These are phyloP conservation scores for Termitomyces sp. DNA, from an alignment of 1,284 basidiomycete genomes.

Conservation along the genomic window DNA sequence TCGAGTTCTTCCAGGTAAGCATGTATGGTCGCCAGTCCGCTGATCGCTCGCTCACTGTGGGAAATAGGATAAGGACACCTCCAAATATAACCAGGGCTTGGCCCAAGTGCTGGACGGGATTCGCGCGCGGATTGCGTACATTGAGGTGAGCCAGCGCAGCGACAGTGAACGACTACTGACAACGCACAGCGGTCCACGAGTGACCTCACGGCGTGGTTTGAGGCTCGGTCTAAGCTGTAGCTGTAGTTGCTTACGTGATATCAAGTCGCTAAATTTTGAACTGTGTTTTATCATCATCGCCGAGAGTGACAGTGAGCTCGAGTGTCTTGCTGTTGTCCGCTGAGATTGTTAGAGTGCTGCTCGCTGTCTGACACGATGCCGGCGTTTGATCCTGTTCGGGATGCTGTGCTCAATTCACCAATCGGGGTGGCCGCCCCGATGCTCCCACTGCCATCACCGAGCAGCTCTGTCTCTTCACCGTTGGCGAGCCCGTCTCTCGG, in stretches of 20 bases:
- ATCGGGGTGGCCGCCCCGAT: conserved; percentile 23
- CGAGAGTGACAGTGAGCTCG: conserved; percentile 16
- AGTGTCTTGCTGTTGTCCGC: conserved; percentile 7
- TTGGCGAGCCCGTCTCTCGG: conserved; percentile 41
- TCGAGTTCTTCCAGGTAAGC: conserved; percentile 63
- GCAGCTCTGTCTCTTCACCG: conserved; percentile 25
- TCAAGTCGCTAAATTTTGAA: conserved; percentile 16
- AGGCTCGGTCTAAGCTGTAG: conserved; percentile 14
- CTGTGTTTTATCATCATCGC: conserved; percentile 18
- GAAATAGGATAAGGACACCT: conserved; percentile 54
- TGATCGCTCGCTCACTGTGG: conserved; percentile 13
- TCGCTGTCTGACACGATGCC: conserved; percentile 44
- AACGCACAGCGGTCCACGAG: conserved; percentile 16
- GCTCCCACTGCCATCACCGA: conserved; percentile 20
- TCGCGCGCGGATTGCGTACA: conserved; percentile 50
- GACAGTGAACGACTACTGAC: conserved; percentile 1
- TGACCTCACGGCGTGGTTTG: conserved; percentile 18
- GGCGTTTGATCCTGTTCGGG: conserved; percentile 78
- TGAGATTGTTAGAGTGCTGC: conserved; percentile 12
- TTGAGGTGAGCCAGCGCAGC: conserved; percentile 40
- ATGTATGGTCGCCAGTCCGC: neutral
- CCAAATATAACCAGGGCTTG: conserved; percentile 58
- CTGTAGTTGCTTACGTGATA: conserved; percentile 22
- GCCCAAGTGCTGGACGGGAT: conserved; percentile 68
- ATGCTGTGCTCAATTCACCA: conserved; percentile 70